Evolutionary conservation across 2,329 filamentous ascomycete species (phyloP), one percentile per base, ranked within the genome.

Genomic region (Microcyclospora tardicrescens): DNA sequence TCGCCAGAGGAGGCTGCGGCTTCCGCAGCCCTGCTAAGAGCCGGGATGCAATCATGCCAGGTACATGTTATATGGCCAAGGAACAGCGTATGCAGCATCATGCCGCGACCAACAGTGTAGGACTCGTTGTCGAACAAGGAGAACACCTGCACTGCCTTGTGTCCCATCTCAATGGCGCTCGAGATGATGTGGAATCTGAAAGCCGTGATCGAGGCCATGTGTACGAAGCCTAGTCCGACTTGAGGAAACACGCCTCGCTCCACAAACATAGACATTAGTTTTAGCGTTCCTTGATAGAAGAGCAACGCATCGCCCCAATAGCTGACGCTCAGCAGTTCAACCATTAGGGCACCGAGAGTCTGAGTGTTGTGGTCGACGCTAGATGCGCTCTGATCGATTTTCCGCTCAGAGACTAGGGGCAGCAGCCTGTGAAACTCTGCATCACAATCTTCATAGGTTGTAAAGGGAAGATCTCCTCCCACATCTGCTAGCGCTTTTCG

Each of bases 401-500:
- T 39, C 10, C 42, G 43, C 0, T 36, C 35, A 30, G 51, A 41
- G 14, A 59, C 32, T 6, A 53, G 30, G 35, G 41, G 53, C 29
- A 48, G 50, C 48, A 46, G 60, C 15, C 37, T 67, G 47, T 77
- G 69, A 50, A 91, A 94, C 38, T 80, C 75, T 13, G 65, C 63
- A 54, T 95, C 87, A 52, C 84, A 93, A 49, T 81, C 75, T 48
- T 87, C 77, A 56, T 78, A 86, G 2, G 75, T 65, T 2, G 77
- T 67, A 28, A 79, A 73, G 10, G 91, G 65, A 10, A 44, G n/a
- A 1, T 72, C 60, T 12, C 87, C 69, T 2, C 75, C 81, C 10
- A 94, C 68, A 10, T 79, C 79, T 19, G 62, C 64, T 12, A 95
- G 64, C 44, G 83, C 86, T 34, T 77, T 72, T 51, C 79, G 79